Evolutionary conservation across 1,284 basidiomycete species (phyloP).

Genomic region (Ceratobasidium sp.): DNA sequence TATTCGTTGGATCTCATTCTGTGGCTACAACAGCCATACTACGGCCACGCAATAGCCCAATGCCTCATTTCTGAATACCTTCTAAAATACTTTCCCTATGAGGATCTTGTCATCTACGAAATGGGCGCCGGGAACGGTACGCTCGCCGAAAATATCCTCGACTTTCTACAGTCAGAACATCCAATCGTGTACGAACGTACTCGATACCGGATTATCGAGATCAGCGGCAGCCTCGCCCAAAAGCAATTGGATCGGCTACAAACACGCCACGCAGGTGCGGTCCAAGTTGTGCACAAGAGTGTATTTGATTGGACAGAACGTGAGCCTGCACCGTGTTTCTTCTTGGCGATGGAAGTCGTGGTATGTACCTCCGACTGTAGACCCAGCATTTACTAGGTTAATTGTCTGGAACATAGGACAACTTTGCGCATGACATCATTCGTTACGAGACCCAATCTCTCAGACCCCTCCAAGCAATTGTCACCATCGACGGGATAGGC

Average conservation of each 20-base stretch:
- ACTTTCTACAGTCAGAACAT: slow-evolving; percentile 79
- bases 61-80: slow-evolving; percentile 93
- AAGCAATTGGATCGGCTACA: slow-evolving; percentile 73
- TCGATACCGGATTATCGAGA: slow-evolving; percentile 93
- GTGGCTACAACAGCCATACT: slow-evolving; percentile 77
- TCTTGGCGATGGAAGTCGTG: slow-evolving; percentile 95
- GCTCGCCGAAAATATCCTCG: slow-evolving; percentile 87
- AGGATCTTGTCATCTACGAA: slow-evolving; percentile 96
- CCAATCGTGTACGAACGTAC: slow-evolving; percentile 94
- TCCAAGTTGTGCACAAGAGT: slow-evolving; percentile 81
- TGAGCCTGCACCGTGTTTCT: slow-evolving; percentile 88
- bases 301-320: slow-evolving; percentile 86
- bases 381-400: slow-evolving; percentile 13
- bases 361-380: slow-evolving; percentile 61
- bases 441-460: slow-evolving; percentile 85
- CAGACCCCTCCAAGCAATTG: slow-evolving; percentile 84
- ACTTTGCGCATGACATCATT: slow-evolving; percentile 96
- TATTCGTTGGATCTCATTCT: not conserved
- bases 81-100: slow-evolving; percentile 93
- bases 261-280: slow-evolving; percentile 65
- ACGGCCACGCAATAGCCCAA: slow-evolving; percentile 88
- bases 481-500: slow-evolving; percentile 83
- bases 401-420: slow-evolving; percentile 70
- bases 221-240: slow-evolving; percentile 80
- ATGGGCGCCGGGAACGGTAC: slow-evolving; percentile 98